Base-by-base conservation (phyloP, 345 rosid species). In the Brassica nigra region DNA sequence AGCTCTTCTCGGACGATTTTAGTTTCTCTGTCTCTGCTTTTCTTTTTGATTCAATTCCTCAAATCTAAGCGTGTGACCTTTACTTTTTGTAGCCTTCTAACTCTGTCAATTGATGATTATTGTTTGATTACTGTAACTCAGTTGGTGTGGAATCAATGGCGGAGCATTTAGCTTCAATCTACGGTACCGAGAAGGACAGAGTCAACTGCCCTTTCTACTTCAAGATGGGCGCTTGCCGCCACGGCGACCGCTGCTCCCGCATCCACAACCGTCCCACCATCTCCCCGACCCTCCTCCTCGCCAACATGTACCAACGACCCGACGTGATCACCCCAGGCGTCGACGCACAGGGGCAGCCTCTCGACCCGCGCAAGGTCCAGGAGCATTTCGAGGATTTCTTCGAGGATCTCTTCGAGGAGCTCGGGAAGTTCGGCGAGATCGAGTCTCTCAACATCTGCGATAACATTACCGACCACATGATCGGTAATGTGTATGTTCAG, bases 161-260 rank as follows among this genome's bases (percentile, higher is more conserved):
- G 85, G 98, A 54, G 27, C 59, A 54, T 16, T 16, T 54, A 16
- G 59, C 59, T 15, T 54, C 59, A 54, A 54, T 54, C 76, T 91
- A 90, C 84, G 94, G 97, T 7, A 91, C 94, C 2, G 94, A 91
- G 86, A 91, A 91, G 77, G 97, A 91, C 86, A 88, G 94, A 6
- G 97, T 90, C 31, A 92, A 92, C 82, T 92, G 93, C 52, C 94
- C 95, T 1, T 92, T 92, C 85, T 92, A 92, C 84, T 89, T 90
- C 85, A 92, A 92, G 88, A 90, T 92, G 80, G 95, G 95, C 3
- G 95, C 97, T 2, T 92, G 97, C 76, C 90, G 95, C n/a, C 97
- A 92, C 12, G 97, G 97, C 31, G 97, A 91, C 82, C 89, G 97
- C 15, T 91, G 97, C 85, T 91, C 97, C 37, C 91, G 94, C 10